These are phyloP conservation scores for Ligustrum vulgare DNA, from an alignment of 257 asterid genomes.

Conservation along the genomic window DNA sequence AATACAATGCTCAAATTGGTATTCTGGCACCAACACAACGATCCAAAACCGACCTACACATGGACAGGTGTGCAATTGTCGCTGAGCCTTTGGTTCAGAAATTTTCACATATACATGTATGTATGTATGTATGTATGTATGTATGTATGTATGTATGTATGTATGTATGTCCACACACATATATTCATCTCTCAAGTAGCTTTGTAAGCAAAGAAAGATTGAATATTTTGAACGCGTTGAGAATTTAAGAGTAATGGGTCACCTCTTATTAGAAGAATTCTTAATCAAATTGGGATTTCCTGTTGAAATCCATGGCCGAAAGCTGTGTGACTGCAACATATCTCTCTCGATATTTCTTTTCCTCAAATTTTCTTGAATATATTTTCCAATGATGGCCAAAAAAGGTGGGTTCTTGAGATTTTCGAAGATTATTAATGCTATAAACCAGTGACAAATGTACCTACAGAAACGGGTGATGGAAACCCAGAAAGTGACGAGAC, in stretches of 20 bases:
- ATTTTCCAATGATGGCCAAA: constrained; percentile 13
- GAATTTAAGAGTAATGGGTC: constrained; percentile 10
- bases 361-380: neutral
- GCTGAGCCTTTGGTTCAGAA: constrained; percentile 20
- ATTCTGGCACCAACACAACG: neutral
- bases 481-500: constrained; percentile 16
- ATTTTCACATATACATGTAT: constrained; percentile 40
- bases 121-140: too few relatives aligned
- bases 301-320: constrained; percentile 48
- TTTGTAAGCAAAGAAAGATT: constrained; percentile 11
- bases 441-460: neutral
- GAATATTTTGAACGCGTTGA: constrained; percentile 22
- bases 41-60: neutral
- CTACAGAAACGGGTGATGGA: neutral
- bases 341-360: constrained; percentile 14
- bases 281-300: constrained; percentile 37
- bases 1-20: neutral
- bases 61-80: constrained; percentile 14
- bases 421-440: constrained; percentile 10
- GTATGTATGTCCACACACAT: constrained; percentile 21
- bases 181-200: constrained; percentile 16
- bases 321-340: constrained; percentile 69
- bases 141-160: too few relatives aligned
- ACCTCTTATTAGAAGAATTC: constrained; percentile 51
- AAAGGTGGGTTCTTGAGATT: constrained; percentile 31